These are phyloP conservation scores for Pterothamnion heteromorphum DNA, from an alignment of 31 red algal species.

Conservation along the genomic window DNA sequence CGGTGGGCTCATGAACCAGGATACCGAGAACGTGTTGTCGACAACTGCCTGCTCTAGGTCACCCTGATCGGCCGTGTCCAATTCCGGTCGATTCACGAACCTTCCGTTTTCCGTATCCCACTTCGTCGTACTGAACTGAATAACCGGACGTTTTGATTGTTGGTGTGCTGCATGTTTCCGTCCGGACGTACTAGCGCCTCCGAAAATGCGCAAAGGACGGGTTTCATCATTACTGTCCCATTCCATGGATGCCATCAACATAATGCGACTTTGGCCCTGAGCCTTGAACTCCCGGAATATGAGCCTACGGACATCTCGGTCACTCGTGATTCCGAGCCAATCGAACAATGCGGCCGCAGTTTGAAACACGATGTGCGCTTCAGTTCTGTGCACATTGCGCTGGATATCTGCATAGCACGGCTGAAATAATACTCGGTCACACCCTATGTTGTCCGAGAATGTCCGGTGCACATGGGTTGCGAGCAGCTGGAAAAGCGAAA, in stretches of 20 bases:
- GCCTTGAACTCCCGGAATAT: background rate
- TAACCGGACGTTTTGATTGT: background rate
- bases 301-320: background rate
- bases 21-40: background rate
- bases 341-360: background rate
- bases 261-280: background rate
- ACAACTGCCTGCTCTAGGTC: background rate
- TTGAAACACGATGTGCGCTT: background rate
- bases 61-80: background rate
- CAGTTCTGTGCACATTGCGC: background rate
- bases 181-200: background rate
- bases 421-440: background rate
- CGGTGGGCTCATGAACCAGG: background rate
- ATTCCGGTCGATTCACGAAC: background rate
- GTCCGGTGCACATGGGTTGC: background rate
- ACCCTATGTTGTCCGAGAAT: background rate
- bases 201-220: background rate
- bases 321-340: background rate
- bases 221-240: background rate
- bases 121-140: background rate
- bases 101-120: background rate
- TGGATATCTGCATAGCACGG: background rate
- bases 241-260: background rate
- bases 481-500: background rate
- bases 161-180: background rate